A percentile compares a stretch with the other conserved stretches of the same genome.
These are phyloP conservation scores for Mortierella alpina DNA, from an alignment of 192 early-diverging fungal genomes.

Conservation along the genomic window DNA sequence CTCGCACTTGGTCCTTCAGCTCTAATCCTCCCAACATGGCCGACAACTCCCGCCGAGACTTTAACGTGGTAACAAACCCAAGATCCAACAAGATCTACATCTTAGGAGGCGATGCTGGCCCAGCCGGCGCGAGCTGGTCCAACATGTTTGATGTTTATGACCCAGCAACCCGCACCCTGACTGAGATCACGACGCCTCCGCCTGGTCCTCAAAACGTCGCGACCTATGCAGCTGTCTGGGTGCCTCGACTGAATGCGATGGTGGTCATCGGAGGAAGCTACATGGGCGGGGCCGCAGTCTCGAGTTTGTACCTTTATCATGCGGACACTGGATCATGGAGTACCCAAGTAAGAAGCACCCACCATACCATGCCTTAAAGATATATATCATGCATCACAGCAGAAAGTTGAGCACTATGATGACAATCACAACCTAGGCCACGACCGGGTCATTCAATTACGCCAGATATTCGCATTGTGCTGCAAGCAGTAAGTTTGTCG, in stretches of 20 bases:
- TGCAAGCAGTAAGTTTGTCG: constrained; percentile 33
- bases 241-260: constrained; percentile 23
- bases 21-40: constrained; percentile 15
- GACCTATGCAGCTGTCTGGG: constrained; percentile 36
- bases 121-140: background rate
- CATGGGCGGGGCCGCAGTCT: background rate
- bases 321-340: constrained; percentile 25
- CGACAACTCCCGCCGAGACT: constrained; percentile 37
- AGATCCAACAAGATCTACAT: constrained; percentile 31
- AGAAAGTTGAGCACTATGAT: background rate
- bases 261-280: constrained; percentile 36
- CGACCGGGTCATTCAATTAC: constrained; percentile 36
- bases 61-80: constrained; percentile 30
- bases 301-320: constrained; percentile 21
- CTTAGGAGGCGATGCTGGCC: constrained; percentile 32
- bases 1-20: constrained; percentile 5
- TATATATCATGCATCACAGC: background rate
- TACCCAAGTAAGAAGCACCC: constrained; percentile 15
- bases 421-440: constrained; percentile 16
- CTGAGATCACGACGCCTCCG: constrained; percentile 5
- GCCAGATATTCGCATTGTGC: constrained; percentile 20
- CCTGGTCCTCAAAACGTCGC: constrained; percentile 25
- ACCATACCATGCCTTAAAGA: background rate
- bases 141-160: constrained; percentile 31
- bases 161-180: constrained; percentile 7